phyloP scores from a whole-genome alignment of 169 alveolate genomes.

The Miamiensis avidus region DNA sequence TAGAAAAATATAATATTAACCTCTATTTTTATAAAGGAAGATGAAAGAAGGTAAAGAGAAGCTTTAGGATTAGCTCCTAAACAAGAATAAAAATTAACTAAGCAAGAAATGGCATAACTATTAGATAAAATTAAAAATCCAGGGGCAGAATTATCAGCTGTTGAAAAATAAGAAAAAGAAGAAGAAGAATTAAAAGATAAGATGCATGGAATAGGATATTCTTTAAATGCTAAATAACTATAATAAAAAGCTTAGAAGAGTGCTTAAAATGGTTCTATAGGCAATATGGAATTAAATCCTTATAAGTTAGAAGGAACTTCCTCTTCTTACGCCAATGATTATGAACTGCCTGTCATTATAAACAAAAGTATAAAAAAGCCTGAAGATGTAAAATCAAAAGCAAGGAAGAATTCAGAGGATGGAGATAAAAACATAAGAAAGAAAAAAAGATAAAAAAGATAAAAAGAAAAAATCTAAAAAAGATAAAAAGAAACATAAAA shows the following conservation, averaged over 20 bases:
- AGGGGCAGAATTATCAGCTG: constrained; percentile 26
- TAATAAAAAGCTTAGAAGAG: constrained; percentile 26
- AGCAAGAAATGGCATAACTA: constrained; percentile 32
- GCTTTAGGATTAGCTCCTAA: constrained; percentile 8
- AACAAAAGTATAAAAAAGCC: not conserved
- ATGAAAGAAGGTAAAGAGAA: constrained; percentile 36
- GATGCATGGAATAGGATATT: constrained; percentile 7
- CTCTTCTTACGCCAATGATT: constrained; percentile 2
- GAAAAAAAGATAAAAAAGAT: constrained; percentile 36
- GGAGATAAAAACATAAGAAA: constrained; percentile 18
- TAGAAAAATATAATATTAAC: constrained; percentile 42
- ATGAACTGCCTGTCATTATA: not conserved
- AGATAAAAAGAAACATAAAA: constrained; percentile 18
- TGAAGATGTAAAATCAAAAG: constrained; percentile 20
- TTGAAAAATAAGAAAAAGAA: constrained; percentile 16
- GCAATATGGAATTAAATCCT: constrained; percentile 30
- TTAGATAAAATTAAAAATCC: constrained; percentile 32
- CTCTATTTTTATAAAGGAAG: constrained; percentile 35
- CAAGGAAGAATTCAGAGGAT: constrained; percentile 4
- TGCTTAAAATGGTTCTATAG: constrained; percentile 22
- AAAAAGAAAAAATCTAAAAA: constrained; percentile 27
- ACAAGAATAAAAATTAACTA: constrained; percentile 27
- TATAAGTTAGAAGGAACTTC: constrained; percentile 32
- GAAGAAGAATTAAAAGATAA: constrained; percentile 21
- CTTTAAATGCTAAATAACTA: not conserved